Base-by-base conservation (phyloP, 345 rosid genomes). In the Rhodamnia rubescens region DNA sequence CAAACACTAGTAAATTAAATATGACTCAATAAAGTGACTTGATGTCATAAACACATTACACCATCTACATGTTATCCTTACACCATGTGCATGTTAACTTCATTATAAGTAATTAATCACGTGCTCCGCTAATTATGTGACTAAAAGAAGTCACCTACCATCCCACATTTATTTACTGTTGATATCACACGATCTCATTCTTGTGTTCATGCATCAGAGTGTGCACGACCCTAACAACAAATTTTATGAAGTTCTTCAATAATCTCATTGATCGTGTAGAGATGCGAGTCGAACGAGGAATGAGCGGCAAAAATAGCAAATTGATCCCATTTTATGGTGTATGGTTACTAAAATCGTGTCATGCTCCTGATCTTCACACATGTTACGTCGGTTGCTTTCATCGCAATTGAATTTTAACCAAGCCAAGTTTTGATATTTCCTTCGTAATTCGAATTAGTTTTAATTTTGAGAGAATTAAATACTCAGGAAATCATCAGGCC, bases 141-240 rank as follows among this genome's bases (percentile, higher is more conserved):
- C 75, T 15, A 59, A 59, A 59, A 27, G 36, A 59, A 59, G 32
- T 59, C 40, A 27, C 21, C 1, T 16, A 1, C 22, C 12, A 8
- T 32, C 75, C 47, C 7, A 8, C 44, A 69, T 69, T 36, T 69
- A 29, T 69, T 32, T 0, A 36, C 44, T 16, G 8, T 2, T 69
- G 24, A 4, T 32, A 18, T 64, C 0, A 4, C 0, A 1, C 2
- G 7, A 32, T 18, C 24, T 32, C 78, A 16, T 32, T 0, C 1
- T 16, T 9, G 78, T 32, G 11, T 8, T 4, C 16, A 12, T 4
- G 6, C 22, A 8, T 8, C 9, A 32, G 6, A 32, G 78, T 1
- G 22, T 69, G 44, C 11, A 18, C 12, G 20, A 16, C 5, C 44
- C 18, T 18, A 32, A 32, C 47, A 64, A 32, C 75, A 18, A 32